These are phyloP conservation scores for Malassezia vespertilionis DNA, from an alignment of 1,284 basidiomycete genomes.

Conservation along the genomic window DNA sequence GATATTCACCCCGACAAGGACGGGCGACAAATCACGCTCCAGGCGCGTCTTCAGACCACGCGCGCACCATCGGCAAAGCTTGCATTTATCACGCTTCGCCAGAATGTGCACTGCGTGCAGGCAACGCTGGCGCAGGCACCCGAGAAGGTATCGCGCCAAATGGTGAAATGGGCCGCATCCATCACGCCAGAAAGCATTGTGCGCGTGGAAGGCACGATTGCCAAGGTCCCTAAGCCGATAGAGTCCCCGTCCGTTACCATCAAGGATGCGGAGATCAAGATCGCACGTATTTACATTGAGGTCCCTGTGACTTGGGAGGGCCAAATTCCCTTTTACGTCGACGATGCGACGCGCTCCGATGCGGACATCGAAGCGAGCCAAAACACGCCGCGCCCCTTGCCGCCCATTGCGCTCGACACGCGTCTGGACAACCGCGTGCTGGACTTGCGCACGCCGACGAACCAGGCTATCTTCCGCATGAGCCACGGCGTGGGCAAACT, in stretches of 20 bases:
- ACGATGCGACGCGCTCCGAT: slow-evolving; percentile 80
- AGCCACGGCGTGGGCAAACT: slow-evolving; percentile 76
- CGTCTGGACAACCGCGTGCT: slow-evolving; percentile 89
- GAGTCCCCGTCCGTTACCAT: slow-evolving; percentile 82
- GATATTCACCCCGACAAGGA: slow-evolving; percentile 60
- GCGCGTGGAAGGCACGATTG: slow-evolving; percentile 61
- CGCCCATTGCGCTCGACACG: slow-evolving; percentile 56
- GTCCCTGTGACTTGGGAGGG: slow-evolving; percentile 57
- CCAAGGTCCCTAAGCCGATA: slow-evolving; percentile 63
- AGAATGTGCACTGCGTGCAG: slow-evolving; percentile 79
- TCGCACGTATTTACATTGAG: slow-evolving; percentile 75
- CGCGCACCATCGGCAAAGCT: slow-evolving; percentile 69
- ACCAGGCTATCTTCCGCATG: slow-evolving; percentile 89
- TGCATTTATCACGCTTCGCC: slow-evolving; percentile 84
- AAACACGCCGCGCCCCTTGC: slow-evolving; percentile 41
- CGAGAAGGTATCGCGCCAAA: slow-evolving; percentile 84
- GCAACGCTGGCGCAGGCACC: slow-evolving; percentile 67
- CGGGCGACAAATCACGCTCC: slow-evolving; percentile 70
- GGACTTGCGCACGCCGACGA: slow-evolving; percentile 85
- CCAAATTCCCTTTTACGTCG: slow-evolving; percentile 74
- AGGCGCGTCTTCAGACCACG: slow-evolving; percentile 82
- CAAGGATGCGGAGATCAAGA: slow-evolving; percentile 75
- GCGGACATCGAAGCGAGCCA: slow-evolving; percentile 56
- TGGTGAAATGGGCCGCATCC: slow-evolving; percentile 82
- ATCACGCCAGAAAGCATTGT: slow-evolving; percentile 82